Conservation (phyloP, 23 red algal genomes). For the Agarophyton chilense region DNA sequence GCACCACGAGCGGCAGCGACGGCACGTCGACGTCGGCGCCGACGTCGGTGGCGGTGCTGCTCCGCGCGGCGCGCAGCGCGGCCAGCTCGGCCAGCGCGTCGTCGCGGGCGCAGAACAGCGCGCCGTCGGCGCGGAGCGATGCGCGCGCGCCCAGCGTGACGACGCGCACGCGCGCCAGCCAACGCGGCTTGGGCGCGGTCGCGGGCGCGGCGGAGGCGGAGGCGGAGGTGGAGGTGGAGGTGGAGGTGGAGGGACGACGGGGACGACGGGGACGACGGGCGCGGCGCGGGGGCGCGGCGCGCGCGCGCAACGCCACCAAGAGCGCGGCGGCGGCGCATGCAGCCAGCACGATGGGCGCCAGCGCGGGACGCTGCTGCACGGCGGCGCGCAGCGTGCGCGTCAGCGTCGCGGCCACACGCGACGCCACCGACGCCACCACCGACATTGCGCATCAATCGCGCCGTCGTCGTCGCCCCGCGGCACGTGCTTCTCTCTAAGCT, state of each 20-base stretch:
- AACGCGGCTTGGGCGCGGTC: conserved; percentile 12
- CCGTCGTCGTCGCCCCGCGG: background rate
- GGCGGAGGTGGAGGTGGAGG: background rate
- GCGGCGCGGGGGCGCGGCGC: background rate
- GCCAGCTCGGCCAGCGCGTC: background rate
- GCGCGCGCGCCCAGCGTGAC: conserved; percentile 30
- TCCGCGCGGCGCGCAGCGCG: background rate
- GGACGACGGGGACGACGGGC: background rate
- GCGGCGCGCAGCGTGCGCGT: background rate
- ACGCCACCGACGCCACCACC: background rate
- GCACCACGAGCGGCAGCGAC: conserved; percentile 13
- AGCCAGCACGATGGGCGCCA: conserved; percentile 18
- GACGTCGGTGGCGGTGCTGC: background rate
- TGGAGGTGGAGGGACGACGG: too few relatives aligned
- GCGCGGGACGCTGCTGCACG: background rate
- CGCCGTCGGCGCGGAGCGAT: background rate
- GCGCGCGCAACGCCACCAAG: background rate
- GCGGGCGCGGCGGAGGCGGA: background rate
- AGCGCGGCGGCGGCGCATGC: conserved; percentile 13
- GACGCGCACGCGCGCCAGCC: conserved; percentile 41
- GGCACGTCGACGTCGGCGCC: background rate
- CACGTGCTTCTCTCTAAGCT: too few relatives aligned
- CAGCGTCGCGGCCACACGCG: background rate
- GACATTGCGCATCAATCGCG: conserved; percentile 7
- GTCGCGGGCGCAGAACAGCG: background rate